These are phyloP conservation scores for Tuber brumale DNA, from an alignment of 495 filamentous ascomycete genomes.

Conservation along the genomic window DNA sequence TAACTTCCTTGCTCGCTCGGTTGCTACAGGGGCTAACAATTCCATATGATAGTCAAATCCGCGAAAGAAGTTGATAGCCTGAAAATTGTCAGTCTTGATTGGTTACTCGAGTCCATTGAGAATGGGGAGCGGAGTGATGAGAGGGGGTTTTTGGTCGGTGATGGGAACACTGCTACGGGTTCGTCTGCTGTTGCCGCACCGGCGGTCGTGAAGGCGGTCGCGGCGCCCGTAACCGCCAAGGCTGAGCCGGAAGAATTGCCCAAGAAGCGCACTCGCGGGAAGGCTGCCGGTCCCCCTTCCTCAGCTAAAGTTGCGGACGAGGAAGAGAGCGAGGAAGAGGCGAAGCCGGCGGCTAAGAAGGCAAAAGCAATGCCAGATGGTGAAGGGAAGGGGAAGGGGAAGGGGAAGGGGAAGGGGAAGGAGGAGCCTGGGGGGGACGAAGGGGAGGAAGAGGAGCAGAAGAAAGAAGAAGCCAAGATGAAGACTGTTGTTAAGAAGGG, in stretches of 20 bases:
- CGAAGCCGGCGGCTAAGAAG: conserved; percentile 46
- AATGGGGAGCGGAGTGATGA: conserved; percentile 47
- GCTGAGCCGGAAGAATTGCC: conserved; percentile 19
- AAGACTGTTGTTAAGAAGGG: conserved; percentile 46
- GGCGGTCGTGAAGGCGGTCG: conserved; percentile 1
- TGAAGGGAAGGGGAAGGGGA: conserved; percentile 25
- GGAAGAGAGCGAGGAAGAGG: conserved; percentile 35
- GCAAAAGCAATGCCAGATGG: conserved; percentile 43
- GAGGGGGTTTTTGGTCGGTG: conserved; percentile 44
- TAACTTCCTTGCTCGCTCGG: not conserved
- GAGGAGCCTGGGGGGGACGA: conserved; percentile 15
- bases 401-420: conserved; percentile 22
- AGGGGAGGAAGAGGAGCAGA: conserved; percentile 46
- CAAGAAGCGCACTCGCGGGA: conserved; percentile 7
- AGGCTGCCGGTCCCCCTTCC: conserved; percentile 17
- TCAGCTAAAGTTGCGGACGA: conserved; percentile 2
- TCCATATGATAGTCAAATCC: conserved; percentile 45
- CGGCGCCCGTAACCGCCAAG: conserved; percentile 11
- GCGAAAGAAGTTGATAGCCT: conserved; percentile 48
- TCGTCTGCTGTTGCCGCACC: conserved; percentile 8
- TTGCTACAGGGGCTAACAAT: conserved; percentile 9
- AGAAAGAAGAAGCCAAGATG: conserved; percentile 48
- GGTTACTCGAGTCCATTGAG: conserved; percentile 54
- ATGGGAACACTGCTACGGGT: conserved; percentile 11
- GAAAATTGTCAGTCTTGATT: conserved; percentile 56